Evolutionary conservation across 2,329 filamentous ascomycete species (phyloP), one percentile per base, ranked within the genome.

Genomic region (Diplodia corticola): DNA sequence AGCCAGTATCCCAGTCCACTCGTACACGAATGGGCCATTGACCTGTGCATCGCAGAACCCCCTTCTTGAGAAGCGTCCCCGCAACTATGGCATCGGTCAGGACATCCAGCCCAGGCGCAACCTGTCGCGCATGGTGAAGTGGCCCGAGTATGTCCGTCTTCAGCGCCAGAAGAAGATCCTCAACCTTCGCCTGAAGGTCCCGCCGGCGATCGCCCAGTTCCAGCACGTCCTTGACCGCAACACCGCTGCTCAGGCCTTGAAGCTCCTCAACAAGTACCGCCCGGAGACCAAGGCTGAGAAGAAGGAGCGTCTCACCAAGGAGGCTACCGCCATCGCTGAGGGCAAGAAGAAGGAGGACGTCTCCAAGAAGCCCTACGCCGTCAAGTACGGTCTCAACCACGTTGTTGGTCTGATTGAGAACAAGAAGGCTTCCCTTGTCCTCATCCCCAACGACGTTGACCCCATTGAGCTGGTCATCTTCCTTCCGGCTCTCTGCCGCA

Each of bases 301-400:
- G 92, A 99, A 98, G 90, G 96, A 99, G 87, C 93, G 95, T 85
- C 88, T 99, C 73, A 89, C 91, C 82, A 93, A 97, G 88, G 95
- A 99, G 89, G 95, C 96, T 72, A 97, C 93, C 76, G 96, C 95
- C 78, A 89, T 99, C 81, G 89, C 93, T 81, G 93, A 98, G 84
- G 95, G 96, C 83, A 97, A 98, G 91, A 99, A 98, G 91, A 98
- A 98, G 91, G 96, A 99, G 88, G 93, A 97, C 77, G 93, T 95
- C 80, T 91, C 88, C 91, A 98, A 98, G 92, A 99, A 99, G 91
- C 95, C 95, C 78, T 99, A 97, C 85, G 85, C 91, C 73, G 93
- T 95, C 88, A 99, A 99, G 90, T 99, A 97, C 85, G 95, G 95
- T 86, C 90, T 99, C 78, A 99, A 99, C 91, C 95, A 99, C 88